Evolutionary conservation across 345 rosid genomes (phyloP).

Genomic region (Cochlearia excelsa): DNA sequence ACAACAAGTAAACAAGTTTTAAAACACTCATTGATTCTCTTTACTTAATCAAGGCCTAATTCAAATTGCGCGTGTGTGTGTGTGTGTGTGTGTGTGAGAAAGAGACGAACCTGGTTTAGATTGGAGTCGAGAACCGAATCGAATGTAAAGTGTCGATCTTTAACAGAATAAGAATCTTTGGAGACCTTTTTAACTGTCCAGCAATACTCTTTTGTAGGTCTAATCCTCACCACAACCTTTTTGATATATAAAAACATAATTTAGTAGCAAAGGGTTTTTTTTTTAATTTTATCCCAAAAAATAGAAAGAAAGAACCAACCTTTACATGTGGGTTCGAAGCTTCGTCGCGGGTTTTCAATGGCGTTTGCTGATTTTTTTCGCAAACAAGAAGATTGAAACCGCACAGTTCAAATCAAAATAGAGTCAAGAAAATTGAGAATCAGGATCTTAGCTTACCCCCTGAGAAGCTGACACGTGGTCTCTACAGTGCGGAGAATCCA

Average conservation of each 20-base stretch:
- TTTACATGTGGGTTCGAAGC: constrained; percentile 65
- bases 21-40: not conserved
- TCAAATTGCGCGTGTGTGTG: not conserved
- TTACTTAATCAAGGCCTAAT: no score
- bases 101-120: constrained; percentile 61
- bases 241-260: not conserved
- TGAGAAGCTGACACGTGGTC: constrained; percentile 17
- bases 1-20: constrained; percentile 17
- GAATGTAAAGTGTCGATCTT: constrained; percentile 63
- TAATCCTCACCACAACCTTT: constrained; percentile 84
- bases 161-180: constrained; percentile 51
- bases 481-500: not conserved
- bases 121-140: constrained; percentile 78
- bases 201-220: constrained; percentile 47
- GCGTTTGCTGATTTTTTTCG: constrained; percentile 10
- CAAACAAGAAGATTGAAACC: not conserved
- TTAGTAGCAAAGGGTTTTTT: not conserved
- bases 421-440: no score
- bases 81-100: not conserved
- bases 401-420: not conserved
- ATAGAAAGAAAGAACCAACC: constrained; percentile 37
- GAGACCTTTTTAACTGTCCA: constrained; percentile 54
- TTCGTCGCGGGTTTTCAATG: constrained; percentile 30
- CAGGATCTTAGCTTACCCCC: constrained; percentile 12
- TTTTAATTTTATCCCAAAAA: not conserved